Conservation (phyloP, 2,329 filamentous ascomycete species). For the Allantophomopsis cytisporea region DNA sequence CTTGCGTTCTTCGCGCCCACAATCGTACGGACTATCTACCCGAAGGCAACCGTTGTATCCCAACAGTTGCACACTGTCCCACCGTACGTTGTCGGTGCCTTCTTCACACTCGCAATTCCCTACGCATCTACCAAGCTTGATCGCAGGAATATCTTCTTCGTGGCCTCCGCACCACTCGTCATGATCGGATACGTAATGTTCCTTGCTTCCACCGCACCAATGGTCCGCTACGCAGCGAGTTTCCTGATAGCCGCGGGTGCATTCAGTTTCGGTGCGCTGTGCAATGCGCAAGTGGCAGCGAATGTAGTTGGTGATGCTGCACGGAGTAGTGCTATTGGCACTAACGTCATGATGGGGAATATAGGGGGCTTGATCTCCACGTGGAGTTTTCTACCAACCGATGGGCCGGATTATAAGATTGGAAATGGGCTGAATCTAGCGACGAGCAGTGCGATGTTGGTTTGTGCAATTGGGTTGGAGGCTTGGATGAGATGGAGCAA, state of each 20-base stretch:
- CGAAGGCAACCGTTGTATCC: constrained; percentile 36
- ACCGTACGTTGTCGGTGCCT: constrained; percentile 53
- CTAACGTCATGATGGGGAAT: constrained; percentile 60
- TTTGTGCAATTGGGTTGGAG: constrained; percentile 33
- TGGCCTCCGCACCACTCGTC: constrained; percentile 43
- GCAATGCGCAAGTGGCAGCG: constrained; percentile 53
- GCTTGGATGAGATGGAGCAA: constrained; percentile 54
- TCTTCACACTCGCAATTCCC: constrained; percentile 50
- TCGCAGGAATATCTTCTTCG: constrained; percentile 44
- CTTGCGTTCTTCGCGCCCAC: constrained; percentile 58
- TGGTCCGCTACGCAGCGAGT: constrained; percentile 53
- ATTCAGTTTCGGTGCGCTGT: constrained; percentile 49
- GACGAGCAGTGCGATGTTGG: constrained; percentile 38
- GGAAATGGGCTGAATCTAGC: constrained; percentile 61
- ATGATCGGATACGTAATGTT: constrained; percentile 63
- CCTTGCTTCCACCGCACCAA: constrained; percentile 35
- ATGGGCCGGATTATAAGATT: constrained; percentile 53
- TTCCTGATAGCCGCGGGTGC: constrained; percentile 54
- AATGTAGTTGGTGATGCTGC: constrained; percentile 63
- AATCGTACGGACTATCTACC: constrained; percentile 57
- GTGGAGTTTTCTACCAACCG: constrained; percentile 50
- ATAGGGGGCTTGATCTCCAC: constrained; percentile 55
- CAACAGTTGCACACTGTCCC: constrained; percentile 61
- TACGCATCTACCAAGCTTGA: constrained; percentile 48
- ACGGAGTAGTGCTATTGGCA: constrained; percentile 50